Percentiles rank a stretch among this genome's conserved stretches.
Evolutionary conservation across 345 rosid species (phyloP).

Genomic region (Moricandia arvensis): DNA sequence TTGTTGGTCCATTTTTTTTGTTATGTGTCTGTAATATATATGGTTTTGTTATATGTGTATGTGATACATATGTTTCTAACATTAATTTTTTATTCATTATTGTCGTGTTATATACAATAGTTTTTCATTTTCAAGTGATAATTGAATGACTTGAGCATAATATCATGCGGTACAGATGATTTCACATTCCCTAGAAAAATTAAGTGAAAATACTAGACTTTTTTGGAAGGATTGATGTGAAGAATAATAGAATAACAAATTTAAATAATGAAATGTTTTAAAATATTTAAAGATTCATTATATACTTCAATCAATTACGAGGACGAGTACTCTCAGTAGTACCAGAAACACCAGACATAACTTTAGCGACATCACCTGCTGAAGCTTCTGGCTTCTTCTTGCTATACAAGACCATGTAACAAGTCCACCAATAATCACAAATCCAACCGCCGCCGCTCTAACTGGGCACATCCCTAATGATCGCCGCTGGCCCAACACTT

Average conservation of each 20-base stretch:
- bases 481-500: constrained; percentile 30
- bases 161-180: neutral
- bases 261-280: neutral
- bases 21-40: too few relatives aligned
- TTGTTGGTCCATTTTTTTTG: too few relatives aligned
- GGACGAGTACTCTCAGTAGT: constrained; percentile 52
- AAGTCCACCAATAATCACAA: constrained; percentile 37
- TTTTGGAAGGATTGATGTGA: neutral
- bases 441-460: constrained; percentile 50
- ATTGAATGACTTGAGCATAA: neutral
- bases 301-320: constrained; percentile 21
- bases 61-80: too few relatives aligned
- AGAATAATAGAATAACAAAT: neutral
- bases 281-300: neutral
- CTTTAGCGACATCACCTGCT: constrained; percentile 72
- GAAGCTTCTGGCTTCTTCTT: constrained; percentile 48
- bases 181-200: neutral
- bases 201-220: neutral
- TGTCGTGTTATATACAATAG: neutral
- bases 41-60: too few relatives aligned
- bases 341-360: constrained; percentile 43
- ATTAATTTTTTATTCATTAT: too few relatives aligned
- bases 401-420: constrained; percentile 53
- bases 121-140: neutral
- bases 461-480: constrained; percentile 38